A percentile compares a stretch with the other conserved stretches of the same genome.
These are phyloP conservation scores for Russula brevipes DNA, from an alignment of 768 basidiomycete genomes.

Conservation along the genomic window DNA sequence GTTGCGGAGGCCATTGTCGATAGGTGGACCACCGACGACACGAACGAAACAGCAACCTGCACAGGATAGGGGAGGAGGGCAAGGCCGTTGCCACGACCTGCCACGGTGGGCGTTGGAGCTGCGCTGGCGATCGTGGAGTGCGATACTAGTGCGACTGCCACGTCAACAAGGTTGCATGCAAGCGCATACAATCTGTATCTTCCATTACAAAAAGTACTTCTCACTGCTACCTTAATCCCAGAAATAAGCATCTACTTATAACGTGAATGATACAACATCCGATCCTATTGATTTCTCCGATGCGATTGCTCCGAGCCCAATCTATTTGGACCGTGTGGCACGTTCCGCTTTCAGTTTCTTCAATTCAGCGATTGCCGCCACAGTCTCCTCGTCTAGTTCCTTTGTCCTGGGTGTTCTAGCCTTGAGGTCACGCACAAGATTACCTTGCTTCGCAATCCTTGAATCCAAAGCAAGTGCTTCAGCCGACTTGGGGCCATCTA, in stretches of 20 bases:
- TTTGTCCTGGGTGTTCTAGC: conserved; percentile 52
- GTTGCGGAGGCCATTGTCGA: background rate
- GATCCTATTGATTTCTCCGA: background rate
- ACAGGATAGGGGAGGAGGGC: background rate
- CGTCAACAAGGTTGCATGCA: background rate
- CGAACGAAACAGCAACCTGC: background rate
- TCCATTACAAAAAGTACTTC: background rate
- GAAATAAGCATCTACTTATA: background rate
- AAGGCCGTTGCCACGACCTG: background rate
- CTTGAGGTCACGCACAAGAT: conserved; percentile 67
- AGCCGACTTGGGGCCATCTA: conserved; percentile 58
- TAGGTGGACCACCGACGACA: background rate
- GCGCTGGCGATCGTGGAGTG: background rate
- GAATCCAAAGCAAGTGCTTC: conserved; percentile 70
- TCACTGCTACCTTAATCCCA: background rate
- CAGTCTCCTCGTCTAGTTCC: conserved; percentile 57
- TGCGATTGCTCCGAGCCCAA: background rate
- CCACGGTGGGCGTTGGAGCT: background rate
- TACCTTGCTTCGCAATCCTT: conserved; percentile 72
- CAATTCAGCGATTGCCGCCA: conserved; percentile 55
- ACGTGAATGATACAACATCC: conserved; percentile 1
- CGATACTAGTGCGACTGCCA: too few relatives aligned
- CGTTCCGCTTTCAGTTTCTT: conserved; percentile 63
- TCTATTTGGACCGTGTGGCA: conserved; percentile 30
- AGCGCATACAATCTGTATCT: background rate